Evolutionary conservation across 352 stramenopile genomes (phyloP), one percentile per base, ranked within the genome.

Genomic region (Globisporangium polare): DNA sequence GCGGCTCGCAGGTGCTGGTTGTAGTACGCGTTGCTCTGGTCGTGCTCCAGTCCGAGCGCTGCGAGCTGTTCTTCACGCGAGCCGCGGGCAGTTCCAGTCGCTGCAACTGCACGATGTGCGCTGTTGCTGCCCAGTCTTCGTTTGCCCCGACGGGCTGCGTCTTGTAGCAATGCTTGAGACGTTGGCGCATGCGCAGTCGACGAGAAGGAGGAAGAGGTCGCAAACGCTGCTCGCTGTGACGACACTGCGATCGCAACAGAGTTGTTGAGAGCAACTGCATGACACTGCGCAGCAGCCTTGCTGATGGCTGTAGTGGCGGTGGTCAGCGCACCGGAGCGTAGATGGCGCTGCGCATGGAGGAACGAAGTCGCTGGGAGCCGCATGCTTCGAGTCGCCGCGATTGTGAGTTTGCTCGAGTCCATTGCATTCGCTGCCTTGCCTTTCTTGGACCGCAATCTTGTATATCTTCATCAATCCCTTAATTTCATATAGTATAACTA

Each of bases 21-120:
- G 56, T 86, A 86, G 53, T 77, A 86, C 53, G 71, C 51, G 13
- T 62, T 77, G 18, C 77, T 77, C 62, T 57, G 67, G 10, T 60
- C 27, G 35, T 33, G 10, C 46, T 57, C 46, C 13, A 67, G 49
- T 29, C 53, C 53, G 26, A 67, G 39, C 27, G n/a, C 53, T 46
- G 33, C 37, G 15, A 67, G 53, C 35, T 29, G 24, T 10, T 60
- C 45, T 42, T 45, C 51, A 15, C 51, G 22, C 29, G 60, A 20
- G 7, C n/a, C 17, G 9, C 3, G 18, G 7, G 9, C 5, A 42
- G 9, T 10, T 15, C 3, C 8, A 26, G 26, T 18, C 5, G 12
- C n/a, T 29, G n/a, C 0, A 20, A 1, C 9, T 18, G 50, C 9
- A n/a, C 9, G 50, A 0, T 27, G 18, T 5, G 2, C 20, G 8